phyloP scores from a whole-genome alignment of 2,329 filamentous ascomycete species.

The Penicillium sp. region DNA sequence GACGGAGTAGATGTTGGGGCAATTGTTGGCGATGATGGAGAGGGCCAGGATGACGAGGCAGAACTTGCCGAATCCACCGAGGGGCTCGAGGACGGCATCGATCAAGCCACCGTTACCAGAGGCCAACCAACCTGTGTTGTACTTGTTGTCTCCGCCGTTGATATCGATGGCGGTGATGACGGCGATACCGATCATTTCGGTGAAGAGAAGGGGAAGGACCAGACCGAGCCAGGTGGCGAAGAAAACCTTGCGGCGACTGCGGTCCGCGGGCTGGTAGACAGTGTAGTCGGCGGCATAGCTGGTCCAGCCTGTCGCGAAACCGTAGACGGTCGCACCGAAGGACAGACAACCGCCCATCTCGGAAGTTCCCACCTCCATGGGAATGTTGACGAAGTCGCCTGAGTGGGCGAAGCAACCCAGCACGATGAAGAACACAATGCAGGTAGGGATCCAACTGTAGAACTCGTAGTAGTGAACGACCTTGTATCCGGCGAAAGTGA shows the following conservation, averaged over 20 bases:
- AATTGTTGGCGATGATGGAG: conserved; percentile 69
- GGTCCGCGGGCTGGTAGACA: conserved; percentile 69
- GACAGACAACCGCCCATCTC: conserved; percentile 65
- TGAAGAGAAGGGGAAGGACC: conserved; percentile 70
- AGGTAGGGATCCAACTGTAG: conserved; percentile 71
- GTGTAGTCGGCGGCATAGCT: conserved; percentile 76
- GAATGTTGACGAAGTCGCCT: conserved; percentile 62
- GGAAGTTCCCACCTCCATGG: conserved; percentile 58
- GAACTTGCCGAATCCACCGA: conserved; percentile 71
- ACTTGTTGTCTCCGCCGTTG: conserved; percentile 56
- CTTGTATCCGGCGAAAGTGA: conserved; percentile 74
- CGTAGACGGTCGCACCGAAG: conserved; percentile 65
- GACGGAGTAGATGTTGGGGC: conserved; percentile 70
- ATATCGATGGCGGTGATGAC: conserved; percentile 63
- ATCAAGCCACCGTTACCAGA: conserved; percentile 67
- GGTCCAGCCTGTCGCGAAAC: conserved; percentile 72
- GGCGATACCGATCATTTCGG: conserved; percentile 70
- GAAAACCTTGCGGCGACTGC: conserved; percentile 64
- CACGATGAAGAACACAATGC: conserved; percentile 71
- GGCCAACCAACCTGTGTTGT: conserved; percentile 54
- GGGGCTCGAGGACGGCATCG: conserved; percentile 61
- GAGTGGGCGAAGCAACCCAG: conserved; percentile 67
- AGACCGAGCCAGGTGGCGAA: conserved; percentile 68
- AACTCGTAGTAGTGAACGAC: conserved; percentile 76
- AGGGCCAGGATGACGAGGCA: conserved; percentile 67